Base-by-base conservation (phyloP, 1,284 basidiomycete species). In the Abortiporus biennis region DNA sequence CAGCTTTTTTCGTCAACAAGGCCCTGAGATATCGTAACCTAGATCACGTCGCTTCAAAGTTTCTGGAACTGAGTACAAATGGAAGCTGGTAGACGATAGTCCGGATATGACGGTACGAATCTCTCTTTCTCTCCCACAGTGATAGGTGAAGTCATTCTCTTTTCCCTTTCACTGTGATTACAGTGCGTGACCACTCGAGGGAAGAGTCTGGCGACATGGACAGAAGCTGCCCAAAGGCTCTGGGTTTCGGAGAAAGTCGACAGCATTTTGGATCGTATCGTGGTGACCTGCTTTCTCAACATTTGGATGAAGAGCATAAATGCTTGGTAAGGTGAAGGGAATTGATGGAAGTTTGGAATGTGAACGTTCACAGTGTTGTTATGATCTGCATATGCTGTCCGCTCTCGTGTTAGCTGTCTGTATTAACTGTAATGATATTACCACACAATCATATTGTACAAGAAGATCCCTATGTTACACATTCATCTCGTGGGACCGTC, bases 21-120 rank as follows among this genome's bases (percentile, higher is more conserved):
- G 20, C 36, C 15, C n/a, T 41, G 17, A 45, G 32, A 36, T 43
- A n/a, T 13, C 12, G 31, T 3, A 32, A 23, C 24, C 43, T 48
- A 75, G 74, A 45, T 78, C 77, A 15, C 69, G 78, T 41, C 63
- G 76, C 23, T 80, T 78, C 62, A 76, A 70, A 50, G 71, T 61
- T 29, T 59, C 58, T 17, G 67, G 67, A 23, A 54, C 62, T 20
- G 72, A 76, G 50, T 79, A 78, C 60, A 79, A 78, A 52, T 79
- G 78, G 78, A 79, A 76, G 56, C 59, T 69, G 35, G 57, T 58
- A 41, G 68, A 72, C 33, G 68, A 71, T 43, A 64, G 63, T 33
- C 52, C 38, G 24, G 70, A 74, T 54, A 60, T 79, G 38, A 20
- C 22, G 30, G 33, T 15, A 39, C 31, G 35, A 21, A 16, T 31